phyloP scores from a whole-genome alignment of 2,329 filamentous ascomycete species.

The Aspergillus ustus region DNA sequence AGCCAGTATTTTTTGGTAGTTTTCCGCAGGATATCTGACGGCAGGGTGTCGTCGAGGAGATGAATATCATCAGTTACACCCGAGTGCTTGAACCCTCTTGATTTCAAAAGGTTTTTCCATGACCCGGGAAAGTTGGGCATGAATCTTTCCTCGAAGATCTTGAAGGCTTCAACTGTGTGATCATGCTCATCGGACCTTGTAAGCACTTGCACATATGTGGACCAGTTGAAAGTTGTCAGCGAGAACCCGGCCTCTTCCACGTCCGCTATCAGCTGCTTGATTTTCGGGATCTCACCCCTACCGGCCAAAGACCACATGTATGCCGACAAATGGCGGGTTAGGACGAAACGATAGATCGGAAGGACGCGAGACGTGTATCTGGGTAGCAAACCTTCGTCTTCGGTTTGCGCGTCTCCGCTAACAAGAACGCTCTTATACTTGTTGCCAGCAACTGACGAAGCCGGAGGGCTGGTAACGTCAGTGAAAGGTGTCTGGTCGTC shows the following conservation, averaged over 20 bases:
- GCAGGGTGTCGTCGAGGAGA: conserved; percentile 36
- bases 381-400: background rate
- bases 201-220: conserved; percentile 72
- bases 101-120: conserved; percentile 58
- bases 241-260: conserved; percentile 70
- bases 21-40: conserved; percentile 37
- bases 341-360: conserved; percentile 52
- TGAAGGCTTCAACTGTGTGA: conserved; percentile 65
- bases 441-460: conserved; percentile 11
- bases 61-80: conserved; percentile 35
- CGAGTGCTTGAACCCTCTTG: conserved; percentile 36
- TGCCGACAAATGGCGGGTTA: conserved; percentile 54
- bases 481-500: conserved; percentile 16
- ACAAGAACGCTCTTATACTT: conserved; percentile 12
- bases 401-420: background rate
- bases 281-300: conserved; percentile 58
- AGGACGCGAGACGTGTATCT: conserved; percentile 30
- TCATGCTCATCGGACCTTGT: conserved; percentile 62
- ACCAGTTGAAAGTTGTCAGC: conserved; percentile 80
- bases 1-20: conserved; percentile 39
- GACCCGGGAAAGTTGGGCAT: conserved; percentile 75
- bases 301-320: conserved; percentile 58
- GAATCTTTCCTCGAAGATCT: conserved; percentile 73
- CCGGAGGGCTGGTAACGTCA: conserved; percentile 15
- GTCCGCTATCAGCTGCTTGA: conserved; percentile 58